Conservation (phyloP, 23 red algal species). For the Gracilaria caudata region DNA sequence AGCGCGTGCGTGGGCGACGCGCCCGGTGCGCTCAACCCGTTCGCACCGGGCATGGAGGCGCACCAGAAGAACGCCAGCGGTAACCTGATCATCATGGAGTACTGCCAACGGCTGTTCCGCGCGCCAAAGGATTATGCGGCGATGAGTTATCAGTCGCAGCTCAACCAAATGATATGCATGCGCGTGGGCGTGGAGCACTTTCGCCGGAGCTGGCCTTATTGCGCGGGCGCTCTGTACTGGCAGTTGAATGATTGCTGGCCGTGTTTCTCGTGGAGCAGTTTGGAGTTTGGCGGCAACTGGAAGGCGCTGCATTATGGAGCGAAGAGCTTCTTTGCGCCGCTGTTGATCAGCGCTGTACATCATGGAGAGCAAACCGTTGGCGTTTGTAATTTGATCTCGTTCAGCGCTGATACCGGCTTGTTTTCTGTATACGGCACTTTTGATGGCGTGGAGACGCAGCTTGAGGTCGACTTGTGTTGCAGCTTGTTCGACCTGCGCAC, state of each 20-base stretch:
- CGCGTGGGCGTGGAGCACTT: conserved; percentile 41
- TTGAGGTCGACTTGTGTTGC: neutral
- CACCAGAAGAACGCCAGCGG: conserved; percentile 51
- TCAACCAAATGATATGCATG: conserved; percentile 49
- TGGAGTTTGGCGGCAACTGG: conserved; percentile 57
- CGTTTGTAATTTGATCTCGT: conserved; percentile 27
- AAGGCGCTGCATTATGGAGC: conserved; percentile 52
- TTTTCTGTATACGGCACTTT: conserved; percentile 19
- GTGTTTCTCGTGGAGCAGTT: conserved; percentile 35
- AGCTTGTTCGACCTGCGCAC: neutral
- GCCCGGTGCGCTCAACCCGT: conserved; percentile 42
- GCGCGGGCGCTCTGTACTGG: conserved; percentile 56
- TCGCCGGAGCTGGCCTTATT: conserved; percentile 48
- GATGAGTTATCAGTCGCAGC: conserved; percentile 51
- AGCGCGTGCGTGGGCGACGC: conserved; percentile 2
- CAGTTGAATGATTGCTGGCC: conserved; percentile 71
- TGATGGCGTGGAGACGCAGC: neutral
- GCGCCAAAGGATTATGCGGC: neutral
- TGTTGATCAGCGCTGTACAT: conserved; percentile 41
- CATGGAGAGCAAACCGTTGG: conserved; percentile 39
- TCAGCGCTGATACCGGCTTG: neutral
- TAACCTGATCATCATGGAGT: conserved; percentile 44
- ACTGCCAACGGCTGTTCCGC: conserved; percentile 45
- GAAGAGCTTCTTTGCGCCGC: conserved; percentile 20
- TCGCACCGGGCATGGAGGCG: conserved; percentile 19